Evolutionary conservation across 176 grass and related monocot genomes (phyloP).

Genomic region (Carex myosuroides): DNA sequence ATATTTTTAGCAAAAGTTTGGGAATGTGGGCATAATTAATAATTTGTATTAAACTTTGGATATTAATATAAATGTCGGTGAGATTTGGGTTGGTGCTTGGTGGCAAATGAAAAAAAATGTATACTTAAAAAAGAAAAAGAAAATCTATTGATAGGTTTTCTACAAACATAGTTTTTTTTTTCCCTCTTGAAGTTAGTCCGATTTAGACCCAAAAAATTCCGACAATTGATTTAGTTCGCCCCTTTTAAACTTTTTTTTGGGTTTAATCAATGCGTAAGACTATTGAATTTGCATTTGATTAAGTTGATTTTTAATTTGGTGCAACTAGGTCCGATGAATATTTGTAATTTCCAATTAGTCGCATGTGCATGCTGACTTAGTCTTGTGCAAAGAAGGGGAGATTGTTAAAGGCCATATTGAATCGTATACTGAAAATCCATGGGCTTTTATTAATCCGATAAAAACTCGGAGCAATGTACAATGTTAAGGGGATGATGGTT

Average conservation of each 20-base stretch:
- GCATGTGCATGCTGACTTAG: background rate
- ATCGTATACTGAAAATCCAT: background rate
- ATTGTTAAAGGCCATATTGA: background rate
- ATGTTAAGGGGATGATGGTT: background rate
- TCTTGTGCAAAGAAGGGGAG: background rate
- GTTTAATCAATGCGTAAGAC: background rate
- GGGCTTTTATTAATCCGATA: background rate
- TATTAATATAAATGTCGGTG: no score
- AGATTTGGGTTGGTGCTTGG: background rate
- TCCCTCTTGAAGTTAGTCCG: background rate
- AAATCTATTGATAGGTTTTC: background rate
- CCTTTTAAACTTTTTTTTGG: no score
- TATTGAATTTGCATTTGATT: background rate
- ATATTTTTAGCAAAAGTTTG: no score
- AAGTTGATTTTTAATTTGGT: background rate
- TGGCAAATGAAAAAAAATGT: background rate
- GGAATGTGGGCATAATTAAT: no score
- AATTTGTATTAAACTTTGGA: no score
- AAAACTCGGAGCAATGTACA: background rate
- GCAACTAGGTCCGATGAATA: background rate
- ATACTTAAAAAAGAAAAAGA: background rate
- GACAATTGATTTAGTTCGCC: no score
- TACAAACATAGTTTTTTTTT: background rate
- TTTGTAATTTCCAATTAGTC: background rate
- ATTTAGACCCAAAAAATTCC: no score